These are phyloP conservation scores for Rhizophagus clarus DNA, from an alignment of 192 early-diverging fungal genomes.

Conservation along the genomic window DNA sequence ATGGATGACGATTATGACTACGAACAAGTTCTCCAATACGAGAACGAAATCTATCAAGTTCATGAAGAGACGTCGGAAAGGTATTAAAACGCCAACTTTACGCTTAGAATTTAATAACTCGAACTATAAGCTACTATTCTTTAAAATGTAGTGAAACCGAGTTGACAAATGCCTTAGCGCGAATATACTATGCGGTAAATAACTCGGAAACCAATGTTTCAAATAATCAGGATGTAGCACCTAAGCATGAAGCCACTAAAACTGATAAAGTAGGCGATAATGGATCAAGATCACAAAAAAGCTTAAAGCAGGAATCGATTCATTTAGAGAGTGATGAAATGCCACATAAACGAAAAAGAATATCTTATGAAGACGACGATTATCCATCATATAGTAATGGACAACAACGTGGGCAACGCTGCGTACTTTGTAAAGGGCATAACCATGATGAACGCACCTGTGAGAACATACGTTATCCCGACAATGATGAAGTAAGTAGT, in stretches of 20 bases:
- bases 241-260: background rate
- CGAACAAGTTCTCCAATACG: background rate
- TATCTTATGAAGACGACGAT: background rate
- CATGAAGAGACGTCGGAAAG: background rate
- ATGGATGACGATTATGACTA: background rate
- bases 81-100: background rate
- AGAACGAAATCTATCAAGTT: background rate
- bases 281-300: background rate
- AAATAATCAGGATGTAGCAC: background rate
- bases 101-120: background rate
- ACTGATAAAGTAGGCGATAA: background rate
- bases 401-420: background rate
- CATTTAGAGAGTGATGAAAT: background rate
- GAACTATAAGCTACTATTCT: background rate
- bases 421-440: background rate
- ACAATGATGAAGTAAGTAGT: background rate
- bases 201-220: background rate
- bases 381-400: background rate
- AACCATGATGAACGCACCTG: background rate
- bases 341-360: background rate
- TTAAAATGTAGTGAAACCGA: background rate
- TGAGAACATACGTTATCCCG: background rate
- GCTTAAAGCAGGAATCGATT: too few relatives aligned
- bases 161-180: background rate
- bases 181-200: background rate